These are phyloP conservation scores for Tulasnella sp. DNA, from an alignment of 768 basidiomycete species.

Conservation along the genomic window DNA sequence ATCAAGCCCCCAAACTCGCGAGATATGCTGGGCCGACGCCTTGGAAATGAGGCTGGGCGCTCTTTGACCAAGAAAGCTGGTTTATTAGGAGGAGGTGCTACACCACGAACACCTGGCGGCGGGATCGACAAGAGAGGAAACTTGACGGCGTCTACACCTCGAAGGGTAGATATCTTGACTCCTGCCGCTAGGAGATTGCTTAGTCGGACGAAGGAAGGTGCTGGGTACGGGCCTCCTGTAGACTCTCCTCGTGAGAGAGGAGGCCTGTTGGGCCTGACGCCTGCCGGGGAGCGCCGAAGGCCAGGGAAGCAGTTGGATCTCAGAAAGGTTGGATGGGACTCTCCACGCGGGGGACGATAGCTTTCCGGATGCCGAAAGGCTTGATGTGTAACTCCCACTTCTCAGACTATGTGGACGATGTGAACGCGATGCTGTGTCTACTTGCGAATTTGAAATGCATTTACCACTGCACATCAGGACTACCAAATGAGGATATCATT, in stretches of 20 bases:
- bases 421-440: background rate
- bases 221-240: background rate
- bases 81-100: conserved; percentile 46
- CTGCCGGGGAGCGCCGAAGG: background rate
- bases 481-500: background rate
- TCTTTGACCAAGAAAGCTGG: conserved; percentile 74
- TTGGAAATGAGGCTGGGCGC: conserved; percentile 77
- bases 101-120: conserved; percentile 39
- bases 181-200: conserved; percentile 79
- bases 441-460: background rate
- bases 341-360: conserved; percentile 1
- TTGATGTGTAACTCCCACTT: conserved; percentile 7
- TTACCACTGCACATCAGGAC: background rate
- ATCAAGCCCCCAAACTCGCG: conserved; percentile 72
- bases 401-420: background rate
- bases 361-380: background rate
- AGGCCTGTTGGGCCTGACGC: background rate
- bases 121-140: conserved; percentile 34
- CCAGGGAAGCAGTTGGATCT: conserved; percentile 25
- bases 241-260: conserved; percentile 10
- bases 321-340: conserved; percentile 28
- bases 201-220: conserved; percentile 46
- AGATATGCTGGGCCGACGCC: conserved; percentile 73
- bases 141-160: conserved; percentile 54
- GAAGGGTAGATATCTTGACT: conserved; percentile 70